Evolutionary conservation across 805 yeast genomes (phyloP), one percentile per base, ranked within the genome.

Genomic region (Ogataea nakhonphanomensis): DNA sequence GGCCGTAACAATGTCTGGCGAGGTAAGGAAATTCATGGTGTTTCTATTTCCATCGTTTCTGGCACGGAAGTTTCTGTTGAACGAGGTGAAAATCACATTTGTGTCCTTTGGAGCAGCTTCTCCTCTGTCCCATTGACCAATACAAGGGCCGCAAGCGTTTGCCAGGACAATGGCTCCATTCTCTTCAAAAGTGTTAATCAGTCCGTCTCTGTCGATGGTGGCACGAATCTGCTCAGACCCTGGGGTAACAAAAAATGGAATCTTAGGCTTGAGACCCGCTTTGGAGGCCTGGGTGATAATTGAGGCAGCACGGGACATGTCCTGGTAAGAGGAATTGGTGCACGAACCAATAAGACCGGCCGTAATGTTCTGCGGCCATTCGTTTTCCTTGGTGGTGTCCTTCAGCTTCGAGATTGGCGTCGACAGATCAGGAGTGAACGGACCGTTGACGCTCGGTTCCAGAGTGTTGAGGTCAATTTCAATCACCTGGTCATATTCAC

Each of bases 161-260:
- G 98, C 97, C 62, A 91, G 74, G 41, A 91, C 97, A 46, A 83
- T 76, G 65, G 95, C 98, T 55, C 97, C 97, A 58, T 84, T 85
- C 59, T 87, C 88, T 62, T 82, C 80, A 69, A 91, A 89, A 53
- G 93, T 84, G 55, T 83, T 73, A 55, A 91, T 79, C 66, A 85
- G 83, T 48, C 98, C 97, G 66, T 91, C 98, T 68, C 96, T 84
- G 64, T 84, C 96, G 65, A 91, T 91, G 51, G 98, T 91, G 51
- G 98, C 97, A 73, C 98, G 86, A 54, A 91, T 85, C 73, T 91
- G 97, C 74, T 91, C 98, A 44, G 96, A 87, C 69, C 98, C 98
- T 61, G 98, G 98, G 34, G 97, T 87, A 49, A 91, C 95, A 52
- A 91, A 85, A 76, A 81, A 91, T 57, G 89, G 79, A 48, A 95